These are phyloP conservation scores for Vigna hirtella DNA, from an alignment of 306 rosid species.

Conservation along the genomic window DNA sequence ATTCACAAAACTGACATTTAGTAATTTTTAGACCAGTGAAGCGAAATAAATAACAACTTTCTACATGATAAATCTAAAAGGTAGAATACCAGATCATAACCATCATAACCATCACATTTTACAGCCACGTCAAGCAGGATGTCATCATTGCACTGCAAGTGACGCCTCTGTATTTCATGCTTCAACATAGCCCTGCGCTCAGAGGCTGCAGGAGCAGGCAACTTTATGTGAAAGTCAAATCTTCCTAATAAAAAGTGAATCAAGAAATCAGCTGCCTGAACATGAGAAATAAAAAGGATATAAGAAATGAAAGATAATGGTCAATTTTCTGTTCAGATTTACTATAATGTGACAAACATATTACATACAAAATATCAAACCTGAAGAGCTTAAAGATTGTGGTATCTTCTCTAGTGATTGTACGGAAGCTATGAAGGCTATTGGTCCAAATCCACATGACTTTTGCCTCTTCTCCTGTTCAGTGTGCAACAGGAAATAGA, in stretches of 20 bases:
- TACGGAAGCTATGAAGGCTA: slow-evolving; percentile 76
- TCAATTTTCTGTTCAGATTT: slow-evolving; percentile 15
- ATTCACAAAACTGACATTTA: slow-evolving; percentile 28
- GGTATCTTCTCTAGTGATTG: slow-evolving; percentile 82
- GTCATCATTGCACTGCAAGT: slow-evolving; percentile 74
- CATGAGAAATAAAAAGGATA: slow-evolving; percentile 35
- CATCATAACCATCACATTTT: slow-evolving; percentile 96
- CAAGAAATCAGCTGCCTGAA: slow-evolving; percentile 39
- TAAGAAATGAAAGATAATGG: not conserved
- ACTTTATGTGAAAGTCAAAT: slow-evolving; percentile 87
- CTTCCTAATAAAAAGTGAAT: slow-evolving; percentile 64
- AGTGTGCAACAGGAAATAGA: slow-evolving; percentile 31
- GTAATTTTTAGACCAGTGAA: slow-evolving; percentile 14
- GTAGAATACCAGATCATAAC: slow-evolving; percentile 89
- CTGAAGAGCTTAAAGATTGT: slow-evolving; percentile 88
- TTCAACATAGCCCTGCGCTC: slow-evolving; percentile 87
- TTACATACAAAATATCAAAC: slow-evolving; percentile 51
- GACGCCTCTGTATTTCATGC: slow-evolving; percentile 83
- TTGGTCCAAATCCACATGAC: slow-evolving; percentile 84
- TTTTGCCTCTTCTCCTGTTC: slow-evolving; percentile 71
- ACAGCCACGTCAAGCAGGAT: slow-evolving; percentile 77
- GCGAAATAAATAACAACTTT: slow-evolving; percentile 20
- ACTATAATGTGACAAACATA: slow-evolving; percentile 15
- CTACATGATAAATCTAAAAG: slow-evolving; percentile 1
- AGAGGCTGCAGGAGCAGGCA: slow-evolving; percentile 89